Percentiles rank a stretch among this genome's conserved stretches.
Evolutionary conservation across 495 filamentous ascomycete genomes (phyloP).

Genomic region (Neurospora cerealis): DNA sequence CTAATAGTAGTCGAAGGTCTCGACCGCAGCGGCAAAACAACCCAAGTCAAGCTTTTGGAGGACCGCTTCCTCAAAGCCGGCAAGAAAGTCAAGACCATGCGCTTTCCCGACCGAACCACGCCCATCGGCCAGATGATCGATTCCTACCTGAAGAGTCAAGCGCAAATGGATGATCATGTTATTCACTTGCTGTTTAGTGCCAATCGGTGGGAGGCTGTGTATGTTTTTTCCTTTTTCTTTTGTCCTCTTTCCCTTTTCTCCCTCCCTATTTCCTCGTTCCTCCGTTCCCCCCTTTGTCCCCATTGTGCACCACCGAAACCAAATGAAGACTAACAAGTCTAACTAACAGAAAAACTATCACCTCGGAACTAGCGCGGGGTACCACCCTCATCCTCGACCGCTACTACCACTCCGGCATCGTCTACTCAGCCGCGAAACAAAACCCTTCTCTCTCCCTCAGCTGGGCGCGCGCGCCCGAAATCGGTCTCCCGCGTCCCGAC

Average conservation of each 20-base stretch:
- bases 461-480: slow-evolving; percentile 76
- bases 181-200: slow-evolving; percentile 95
- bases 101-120: slow-evolving; percentile 87
- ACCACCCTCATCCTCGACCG: slow-evolving; percentile 77
- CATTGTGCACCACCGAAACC: too few species aligned
- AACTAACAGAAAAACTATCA: slow-evolving; percentile 43
- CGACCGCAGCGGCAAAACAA: slow-evolving; percentile 91
- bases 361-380: slow-evolving; percentile 50
- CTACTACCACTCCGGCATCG: slow-evolving; percentile 87
- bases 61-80: slow-evolving; percentile 49
- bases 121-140: slow-evolving; percentile 87
- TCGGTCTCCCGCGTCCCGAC: slow-evolving; percentile 82
- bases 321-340: too few species aligned
- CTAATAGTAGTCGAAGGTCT: slow-evolving; percentile 90
- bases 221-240: slow-evolving; percentile 12
- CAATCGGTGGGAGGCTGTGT: slow-evolving; percentile 85
- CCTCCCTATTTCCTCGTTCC: too few species aligned
- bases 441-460: slow-evolving; percentile 57
- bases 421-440: slow-evolving; percentile 89
- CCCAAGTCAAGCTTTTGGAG: slow-evolving; percentile 70
- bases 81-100: slow-evolving; percentile 57
- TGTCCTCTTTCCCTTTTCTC: too few species aligned
- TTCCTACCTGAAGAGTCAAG: slow-evolving; percentile 64
- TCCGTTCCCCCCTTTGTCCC: too few species aligned
- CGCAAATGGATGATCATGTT: slow-evolving; percentile 76